Conservation (phyloP, 164 flowering plant genomes). For the Dillenia suffruticosa region DNA sequence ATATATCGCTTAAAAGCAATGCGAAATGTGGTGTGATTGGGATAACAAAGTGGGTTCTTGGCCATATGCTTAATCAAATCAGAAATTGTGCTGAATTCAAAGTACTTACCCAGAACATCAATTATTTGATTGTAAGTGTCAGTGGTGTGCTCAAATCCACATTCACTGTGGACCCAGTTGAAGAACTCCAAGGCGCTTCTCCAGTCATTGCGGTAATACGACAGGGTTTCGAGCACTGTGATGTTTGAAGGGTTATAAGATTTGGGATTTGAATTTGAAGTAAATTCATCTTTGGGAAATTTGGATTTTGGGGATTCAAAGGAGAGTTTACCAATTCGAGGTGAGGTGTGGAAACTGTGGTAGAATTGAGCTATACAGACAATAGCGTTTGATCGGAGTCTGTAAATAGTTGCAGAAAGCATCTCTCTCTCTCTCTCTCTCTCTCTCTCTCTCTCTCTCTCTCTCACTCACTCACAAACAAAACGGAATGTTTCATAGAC, state of each 20-base stretch:
- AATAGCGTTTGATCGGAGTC: too few species aligned
- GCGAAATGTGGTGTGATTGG: constrained; percentile 68
- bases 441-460: too few species aligned
- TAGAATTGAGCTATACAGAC: too few species aligned
- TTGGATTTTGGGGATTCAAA: too few species aligned
- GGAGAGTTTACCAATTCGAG: too few species aligned
- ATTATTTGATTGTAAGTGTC: constrained; percentile 65
- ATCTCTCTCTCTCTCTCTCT: too few species aligned
- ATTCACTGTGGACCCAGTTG: constrained; percentile 59
- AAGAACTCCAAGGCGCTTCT: constrained; percentile 73
- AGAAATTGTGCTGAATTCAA: constrained; percentile 69
- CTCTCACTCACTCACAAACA: too few species aligned
- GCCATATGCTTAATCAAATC: constrained; percentile 45
- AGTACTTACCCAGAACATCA: constrained; percentile 77
- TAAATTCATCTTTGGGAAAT: too few species aligned
- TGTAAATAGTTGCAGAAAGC: too few species aligned
- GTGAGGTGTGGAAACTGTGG: too few species aligned
- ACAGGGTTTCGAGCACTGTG: constrained; percentile 50
- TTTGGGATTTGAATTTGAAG: too few species aligned
- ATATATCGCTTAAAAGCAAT: constrained; percentile 74
- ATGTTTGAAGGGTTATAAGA: neutral
- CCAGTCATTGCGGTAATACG: constrained; percentile 71
- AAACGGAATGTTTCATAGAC: too few species aligned
- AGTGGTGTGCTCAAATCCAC: constrained; percentile 47
- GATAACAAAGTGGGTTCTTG: constrained; percentile 17